These are phyloP conservation scores for Wickerhamomyces silvicola DNA, from an alignment of 805 yeast genomes.

Conservation along the genomic window DNA sequence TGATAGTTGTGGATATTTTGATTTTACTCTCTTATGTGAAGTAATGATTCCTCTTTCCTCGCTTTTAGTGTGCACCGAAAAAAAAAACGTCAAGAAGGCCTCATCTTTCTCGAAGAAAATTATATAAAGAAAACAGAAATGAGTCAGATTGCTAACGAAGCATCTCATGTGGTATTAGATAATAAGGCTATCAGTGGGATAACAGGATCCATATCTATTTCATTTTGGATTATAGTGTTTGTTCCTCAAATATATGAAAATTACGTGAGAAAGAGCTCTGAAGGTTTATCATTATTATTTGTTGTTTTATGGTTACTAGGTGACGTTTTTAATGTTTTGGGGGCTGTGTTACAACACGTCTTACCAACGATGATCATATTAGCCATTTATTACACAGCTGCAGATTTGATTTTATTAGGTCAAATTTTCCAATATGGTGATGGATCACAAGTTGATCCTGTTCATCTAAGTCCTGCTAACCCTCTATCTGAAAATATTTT, in stretches of 20 bases:
- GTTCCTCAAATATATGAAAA: slow-evolving; percentile 96
- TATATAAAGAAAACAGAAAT: background rate
- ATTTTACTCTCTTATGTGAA: too few species aligned
- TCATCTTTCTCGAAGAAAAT: background rate
- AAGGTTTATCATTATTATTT: slow-evolving; percentile 82
- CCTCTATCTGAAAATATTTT: slow-evolving; percentile 72
- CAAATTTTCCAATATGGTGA: slow-evolving; percentile 81
- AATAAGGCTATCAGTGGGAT: slow-evolving; percentile 23
- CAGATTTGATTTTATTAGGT: slow-evolving; percentile 75
- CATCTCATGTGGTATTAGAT: slow-evolving; percentile 16
- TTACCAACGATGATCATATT: slow-evolving; percentile 91
- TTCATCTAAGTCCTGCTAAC: slow-evolving; percentile 83
- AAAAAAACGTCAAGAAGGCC: too few species aligned
- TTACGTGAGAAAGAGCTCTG: slow-evolving; percentile 76
- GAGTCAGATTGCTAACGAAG: background rate
- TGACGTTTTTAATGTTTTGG: slow-evolving; percentile 88
- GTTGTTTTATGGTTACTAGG: slow-evolving; percentile 90
- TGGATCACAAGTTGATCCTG: slow-evolving; percentile 55
- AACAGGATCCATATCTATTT: slow-evolving; percentile 72
- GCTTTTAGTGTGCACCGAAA: too few species aligned
- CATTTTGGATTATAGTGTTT: slow-evolving; percentile 97
- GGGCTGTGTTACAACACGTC: slow-evolving; percentile 84
- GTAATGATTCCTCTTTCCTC: too few species aligned
- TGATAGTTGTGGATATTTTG: too few species aligned
- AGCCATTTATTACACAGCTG: slow-evolving; percentile 88